Percentiles rank a stretch among this genome's conserved stretches.
phyloP scores from a whole-genome alignment of 2,329 filamentous ascomycete species.

The Metarhizium album region DNA sequence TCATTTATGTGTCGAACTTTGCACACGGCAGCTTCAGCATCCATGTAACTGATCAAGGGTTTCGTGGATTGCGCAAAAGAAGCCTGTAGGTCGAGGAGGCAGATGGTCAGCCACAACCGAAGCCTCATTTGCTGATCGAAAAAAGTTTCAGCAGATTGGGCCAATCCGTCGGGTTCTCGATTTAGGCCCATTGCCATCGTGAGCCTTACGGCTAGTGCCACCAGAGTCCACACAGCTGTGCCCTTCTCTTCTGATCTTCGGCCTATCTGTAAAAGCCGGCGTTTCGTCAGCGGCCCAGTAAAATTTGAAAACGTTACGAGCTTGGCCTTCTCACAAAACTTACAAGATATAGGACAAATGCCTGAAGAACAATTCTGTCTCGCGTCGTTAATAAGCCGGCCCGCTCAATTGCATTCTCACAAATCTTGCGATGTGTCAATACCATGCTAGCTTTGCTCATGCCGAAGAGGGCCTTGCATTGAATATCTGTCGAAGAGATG shows the following conservation, averaged over 20 bases:
- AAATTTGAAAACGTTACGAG: background rate
- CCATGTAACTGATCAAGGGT: conserved; percentile 5
- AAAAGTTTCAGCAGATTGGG: conserved; percentile 2
- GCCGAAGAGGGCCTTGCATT: conserved; percentile 11
- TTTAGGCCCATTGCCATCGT: conserved; percentile 5
- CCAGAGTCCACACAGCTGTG: conserved; percentile 7
- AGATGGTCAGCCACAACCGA: conserved; percentile 8
- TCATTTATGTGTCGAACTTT: conserved; percentile 8
- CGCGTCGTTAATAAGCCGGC: conserved; percentile 14
- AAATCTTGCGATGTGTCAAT: conserved; percentile 6
- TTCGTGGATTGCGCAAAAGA: conserved; percentile 4
- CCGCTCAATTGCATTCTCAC: conserved; percentile 10
- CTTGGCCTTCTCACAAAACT: background rate
- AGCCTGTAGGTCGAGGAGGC: conserved; percentile 8
- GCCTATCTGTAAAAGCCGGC: background rate
- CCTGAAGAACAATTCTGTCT: conserved; percentile 18
- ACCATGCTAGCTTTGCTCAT: conserved; percentile 8
- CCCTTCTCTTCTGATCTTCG: conserved; percentile 6
- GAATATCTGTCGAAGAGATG: conserved; percentile 14
- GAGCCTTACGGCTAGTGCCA: conserved; percentile 7
- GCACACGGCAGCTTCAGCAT: background rate
- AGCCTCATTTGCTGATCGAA: conserved; percentile 8
- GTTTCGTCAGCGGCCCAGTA: background rate
- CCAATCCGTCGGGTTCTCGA: background rate
- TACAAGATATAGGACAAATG: conserved; percentile 18